phyloP scores from a whole-genome alignment of 2,329 filamentous ascomycete genomes.

The Penicillium capsulatum region DNA sequence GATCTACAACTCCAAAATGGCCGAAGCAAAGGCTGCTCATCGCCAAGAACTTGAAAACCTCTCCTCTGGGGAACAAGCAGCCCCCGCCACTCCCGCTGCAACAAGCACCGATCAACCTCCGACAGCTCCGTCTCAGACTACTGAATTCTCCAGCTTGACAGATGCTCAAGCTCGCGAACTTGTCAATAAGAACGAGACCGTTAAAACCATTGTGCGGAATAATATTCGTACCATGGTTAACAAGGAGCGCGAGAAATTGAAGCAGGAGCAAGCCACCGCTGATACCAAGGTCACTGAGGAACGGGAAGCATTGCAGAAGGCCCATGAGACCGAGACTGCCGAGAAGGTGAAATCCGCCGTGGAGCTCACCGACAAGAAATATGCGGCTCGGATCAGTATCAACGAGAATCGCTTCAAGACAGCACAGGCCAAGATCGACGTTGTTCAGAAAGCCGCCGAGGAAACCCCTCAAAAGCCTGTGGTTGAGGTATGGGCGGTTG shows the following conservation, averaged over 20 bases:
- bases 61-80: constrained; percentile 40
- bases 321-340: constrained; percentile 55
- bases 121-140: constrained; percentile 29
- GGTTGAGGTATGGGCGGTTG: constrained; percentile 78
- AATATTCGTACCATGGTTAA: constrained; percentile 54
- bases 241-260: constrained; percentile 42
- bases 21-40: constrained; percentile 50
- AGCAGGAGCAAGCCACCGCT: constrained; percentile 27
- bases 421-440: constrained; percentile 66
- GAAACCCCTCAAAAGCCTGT: constrained; percentile 83
- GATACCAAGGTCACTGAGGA: constrained; percentile 38
- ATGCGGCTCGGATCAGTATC: constrained; percentile 72
- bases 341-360: constrained; percentile 58
- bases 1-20: constrained; percentile 65
- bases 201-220: constrained; percentile 50
- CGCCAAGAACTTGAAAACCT: constrained; percentile 49
- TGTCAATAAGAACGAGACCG: constrained; percentile 47
- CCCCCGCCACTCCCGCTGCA: constrained; percentile 21
- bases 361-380: constrained; percentile 70
- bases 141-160: constrained; percentile 41
- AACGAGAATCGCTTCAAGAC: constrained; percentile 63
- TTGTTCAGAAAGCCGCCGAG: constrained; percentile 75
- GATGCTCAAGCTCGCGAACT: constrained; percentile 51
- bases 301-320: constrained; percentile 41
- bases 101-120: constrained; percentile 21